These are phyloP conservation scores for Mycena amicta DNA, from an alignment of 768 basidiomycete genomes.

Conservation along the genomic window DNA sequence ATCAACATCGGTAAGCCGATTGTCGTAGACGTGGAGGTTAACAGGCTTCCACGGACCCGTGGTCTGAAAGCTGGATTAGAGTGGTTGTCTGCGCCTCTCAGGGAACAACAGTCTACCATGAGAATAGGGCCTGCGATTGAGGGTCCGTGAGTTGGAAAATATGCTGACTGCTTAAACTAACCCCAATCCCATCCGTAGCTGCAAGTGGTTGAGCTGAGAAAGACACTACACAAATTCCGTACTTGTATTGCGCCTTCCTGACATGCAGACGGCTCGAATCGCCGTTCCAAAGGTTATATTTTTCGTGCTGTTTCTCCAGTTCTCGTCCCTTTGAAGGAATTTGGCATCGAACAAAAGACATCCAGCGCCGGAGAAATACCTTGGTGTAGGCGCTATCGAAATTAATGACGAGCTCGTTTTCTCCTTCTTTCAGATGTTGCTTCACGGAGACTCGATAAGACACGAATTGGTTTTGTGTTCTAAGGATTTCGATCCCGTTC, in stretches of 20 bases:
- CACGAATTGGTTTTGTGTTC: constrained; percentile 86
- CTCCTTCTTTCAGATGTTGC: constrained; percentile 49
- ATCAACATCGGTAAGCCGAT: constrained; percentile 66
- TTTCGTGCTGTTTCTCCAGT: constrained; percentile 66
- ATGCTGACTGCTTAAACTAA: constrained; percentile 24
- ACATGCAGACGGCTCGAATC: constrained; percentile 89
- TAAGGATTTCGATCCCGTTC: constrained; percentile 78
- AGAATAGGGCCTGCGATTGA: constrained; percentile 66
- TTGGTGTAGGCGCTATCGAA: constrained; percentile 79
- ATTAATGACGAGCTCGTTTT: constrained; percentile 67
- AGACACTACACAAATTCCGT: no score
- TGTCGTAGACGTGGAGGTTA: constrained; percentile 65
- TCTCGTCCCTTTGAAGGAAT: constrained; percentile 58
- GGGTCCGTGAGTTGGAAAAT: constrained; percentile 1
- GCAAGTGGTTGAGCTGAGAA: no score
- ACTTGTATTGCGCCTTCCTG: constrained; percentile 93
- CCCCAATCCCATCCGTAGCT: constrained; percentile 95
- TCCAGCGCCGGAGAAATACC: no score
- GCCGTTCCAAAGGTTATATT: constrained; percentile 81
- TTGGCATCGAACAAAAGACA: not conserved
- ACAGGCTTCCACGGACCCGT: constrained; percentile 88
- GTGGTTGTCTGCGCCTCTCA: not conserved
- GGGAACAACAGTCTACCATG: constrained; percentile 41
- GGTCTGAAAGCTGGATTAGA: constrained; percentile 36
- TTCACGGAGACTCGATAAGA: constrained; percentile 67